Base-by-base conservation (phyloP, 164 flowering plant species). In the Kingdonia uniflora region DNA sequence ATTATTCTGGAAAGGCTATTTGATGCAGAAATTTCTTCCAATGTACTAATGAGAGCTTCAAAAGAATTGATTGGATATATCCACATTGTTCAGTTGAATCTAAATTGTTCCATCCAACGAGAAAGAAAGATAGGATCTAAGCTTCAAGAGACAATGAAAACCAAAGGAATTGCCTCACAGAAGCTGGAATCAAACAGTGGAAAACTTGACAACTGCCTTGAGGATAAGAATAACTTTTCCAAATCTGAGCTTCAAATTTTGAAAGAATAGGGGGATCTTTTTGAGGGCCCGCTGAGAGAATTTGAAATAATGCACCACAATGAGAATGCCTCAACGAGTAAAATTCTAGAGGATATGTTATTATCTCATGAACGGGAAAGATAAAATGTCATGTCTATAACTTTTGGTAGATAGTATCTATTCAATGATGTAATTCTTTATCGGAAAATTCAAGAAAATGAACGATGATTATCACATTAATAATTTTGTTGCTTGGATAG, bases 11-110 rank as follows among this genome's bases (percentile, higher is more conserved):
- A n/a, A n/a, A n/a, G n/a, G n/a, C n/a, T n/a, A n/a, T n/a, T n/a
- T n/a, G n/a, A 58, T 69, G 83, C 85, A 46, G 87, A 92, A 52
- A 85, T 76, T 79, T 63, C 69, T 48, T 68, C 74, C 25, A 81
- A 60, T 43, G 65, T 82, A 23, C 68, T 88, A 23, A 70, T 35
- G 67, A 88, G 87, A 39, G n/a, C n/a, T n/a, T n/a, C n/a, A n/a
- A n/a, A n/a, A n/a, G n/a, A n/a, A n/a, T n/a, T n/a, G n/a, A n/a
- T n/a, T n/a, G n/a, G n/a, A n/a, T n/a, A n/a, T n/a, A n/a, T n/a
- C n/a, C n/a, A n/a, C n/a, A n/a, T n/a, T n/a, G n/a, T n/a, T n/a
- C n/a, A n/a, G n/a, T n/a, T n/a, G n/a, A n/a, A n/a, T n/a, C n/a
- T n/a, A n/a, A n/a, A n/a, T n/a, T n/a, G n/a, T n/a, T n/a, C n/a